phyloP scores from a whole-genome alignment of 306 rosid genomes.

The Medicago ruthenica region DNA sequence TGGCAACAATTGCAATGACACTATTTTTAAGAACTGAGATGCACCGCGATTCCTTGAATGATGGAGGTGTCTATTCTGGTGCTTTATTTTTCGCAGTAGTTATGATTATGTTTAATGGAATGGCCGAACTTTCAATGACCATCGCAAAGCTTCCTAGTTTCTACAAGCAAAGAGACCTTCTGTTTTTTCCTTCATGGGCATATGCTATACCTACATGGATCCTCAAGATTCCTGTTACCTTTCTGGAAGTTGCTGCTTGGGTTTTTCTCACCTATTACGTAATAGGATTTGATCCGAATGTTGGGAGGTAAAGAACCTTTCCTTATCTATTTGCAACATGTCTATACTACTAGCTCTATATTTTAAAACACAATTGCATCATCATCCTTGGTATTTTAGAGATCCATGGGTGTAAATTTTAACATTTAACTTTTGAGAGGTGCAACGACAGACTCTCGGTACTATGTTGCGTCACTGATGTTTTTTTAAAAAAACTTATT shows the following conservation, averaged over 20 bases:
- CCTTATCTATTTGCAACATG: neutral
- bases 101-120: conserved; percentile 41
- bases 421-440: too few relatives aligned
- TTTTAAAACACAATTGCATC: neutral
- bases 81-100: conserved; percentile 16
- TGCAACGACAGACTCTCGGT: neutral
- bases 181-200: conserved; percentile 64
- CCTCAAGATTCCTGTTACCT: conserved; percentile 54
- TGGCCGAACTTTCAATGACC: conserved; percentile 57
- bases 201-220: conserved; percentile 61
- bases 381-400: neutral
- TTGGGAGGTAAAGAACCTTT: conserved; percentile 41
- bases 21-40: conserved; percentile 69
- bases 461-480: neutral
- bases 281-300: conserved; percentile 60
- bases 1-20: conserved; percentile 62
- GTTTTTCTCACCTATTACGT: conserved; percentile 58
- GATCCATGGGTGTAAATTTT: neutral
- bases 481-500: neutral
- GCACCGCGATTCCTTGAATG: conserved; percentile 46
- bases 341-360: neutral
- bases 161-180: conserved; percentile 64
- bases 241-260: conserved; percentile 56
- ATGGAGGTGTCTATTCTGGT: conserved; percentile 54
- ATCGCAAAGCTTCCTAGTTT: conserved; percentile 62